Base-by-base conservation (phyloP, 805 yeast species). In the Komagataella pseudopastoris region DNA sequence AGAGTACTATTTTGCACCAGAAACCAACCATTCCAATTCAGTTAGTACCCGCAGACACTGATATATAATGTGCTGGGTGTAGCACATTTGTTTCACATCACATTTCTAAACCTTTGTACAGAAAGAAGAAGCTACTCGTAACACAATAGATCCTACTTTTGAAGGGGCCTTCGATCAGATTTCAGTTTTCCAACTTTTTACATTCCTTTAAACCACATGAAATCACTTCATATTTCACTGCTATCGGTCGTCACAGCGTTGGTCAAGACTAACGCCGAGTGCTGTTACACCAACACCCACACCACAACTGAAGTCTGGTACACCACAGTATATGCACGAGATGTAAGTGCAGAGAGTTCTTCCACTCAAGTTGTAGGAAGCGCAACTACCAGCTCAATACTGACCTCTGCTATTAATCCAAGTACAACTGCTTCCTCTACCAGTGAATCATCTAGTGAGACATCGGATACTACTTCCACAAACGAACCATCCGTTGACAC, bases 361-460 rank as follows among this genome's bases (percentile, higher is more conserved):
- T 30, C 39, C 39, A 30, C 39, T 4, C 39, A 10, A 14, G 39
- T 6, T 30, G 39, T 4, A 4, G 39, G 39, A 30, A 30, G 39
- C 14, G 39, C 39, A 30, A 30, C 39, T 30, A 14, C 14, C 39
- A 30, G 12, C 39, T 30, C 39, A 30, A 14, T 4, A 3, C 2
- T 30, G 39, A 30, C 60, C 3, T 6, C 56, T 2, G 44, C 58
- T 7, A 22, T 61, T 2, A 44, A 59, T 5, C 22, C 53, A 4
- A 5, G 55, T 2, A 23, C 59, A 4, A 20, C 59, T 1, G 23
- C 60, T 22, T 39, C 61, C 6, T 43, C 58, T 6, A 44, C 59
- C 20, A 47, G 63, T 22, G 16, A 58, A 6, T 44, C 58, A n/a
- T n/a, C 54, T 3, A 30, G 39, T 10, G 39, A 6, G 39, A 30